Conservation (phyloP, 805 yeast species). For the Starmerella floricola region DNA sequence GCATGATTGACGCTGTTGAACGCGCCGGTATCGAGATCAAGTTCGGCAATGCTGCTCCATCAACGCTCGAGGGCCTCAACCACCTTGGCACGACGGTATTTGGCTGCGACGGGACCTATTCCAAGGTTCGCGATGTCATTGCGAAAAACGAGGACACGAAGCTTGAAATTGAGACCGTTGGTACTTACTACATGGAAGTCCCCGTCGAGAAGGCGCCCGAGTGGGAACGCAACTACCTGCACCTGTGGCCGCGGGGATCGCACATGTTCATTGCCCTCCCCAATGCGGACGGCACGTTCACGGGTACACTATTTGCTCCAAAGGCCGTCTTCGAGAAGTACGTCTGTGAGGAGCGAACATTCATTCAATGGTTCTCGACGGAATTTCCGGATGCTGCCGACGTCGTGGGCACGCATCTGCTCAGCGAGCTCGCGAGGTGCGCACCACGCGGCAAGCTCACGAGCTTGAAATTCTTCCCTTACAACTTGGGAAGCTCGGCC, state of each 20-base stretch:
- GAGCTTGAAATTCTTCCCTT: slow-evolving; percentile 59
- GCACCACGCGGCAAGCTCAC: slow-evolving; percentile 71
- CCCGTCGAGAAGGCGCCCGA: slow-evolving; percentile 46
- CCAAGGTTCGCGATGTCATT: slow-evolving; percentile 56
- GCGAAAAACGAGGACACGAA: slow-evolving; percentile 59
- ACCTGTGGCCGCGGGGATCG: slow-evolving; percentile 83
- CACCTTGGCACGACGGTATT: slow-evolving; percentile 35
- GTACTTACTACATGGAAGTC: slow-evolving; percentile 71
- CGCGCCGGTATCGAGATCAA: slow-evolving; percentile 26
- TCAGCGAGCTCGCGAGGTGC: slow-evolving; percentile 38
- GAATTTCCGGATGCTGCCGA: slow-evolving; percentile 66
- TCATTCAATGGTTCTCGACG: slow-evolving; percentile 41
- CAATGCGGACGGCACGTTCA: slow-evolving; percentile 73
- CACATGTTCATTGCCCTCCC: slow-evolving; percentile 87
- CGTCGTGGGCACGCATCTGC: slow-evolving; percentile 48
- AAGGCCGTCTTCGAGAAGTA: slow-evolving; percentile 48
- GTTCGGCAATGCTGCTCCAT: slow-evolving; percentile 27
- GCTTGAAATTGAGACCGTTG: slow-evolving; percentile 63
- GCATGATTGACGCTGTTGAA: slow-evolving; percentile 52
- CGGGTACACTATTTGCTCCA: slow-evolving; percentile 80
- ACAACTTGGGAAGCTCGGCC: slow-evolving; percentile 49
- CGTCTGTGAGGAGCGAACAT: slow-evolving; percentile 29
- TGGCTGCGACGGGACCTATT: slow-evolving; percentile 82
- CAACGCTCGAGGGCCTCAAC: slow-evolving; percentile 1
- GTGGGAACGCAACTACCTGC: slow-evolving; percentile 50